Evolutionary conservation across 176 grass and related monocot species (phyloP), one percentile per base, ranked within the genome.

Genomic region (Oryza meyeriana): DNA sequence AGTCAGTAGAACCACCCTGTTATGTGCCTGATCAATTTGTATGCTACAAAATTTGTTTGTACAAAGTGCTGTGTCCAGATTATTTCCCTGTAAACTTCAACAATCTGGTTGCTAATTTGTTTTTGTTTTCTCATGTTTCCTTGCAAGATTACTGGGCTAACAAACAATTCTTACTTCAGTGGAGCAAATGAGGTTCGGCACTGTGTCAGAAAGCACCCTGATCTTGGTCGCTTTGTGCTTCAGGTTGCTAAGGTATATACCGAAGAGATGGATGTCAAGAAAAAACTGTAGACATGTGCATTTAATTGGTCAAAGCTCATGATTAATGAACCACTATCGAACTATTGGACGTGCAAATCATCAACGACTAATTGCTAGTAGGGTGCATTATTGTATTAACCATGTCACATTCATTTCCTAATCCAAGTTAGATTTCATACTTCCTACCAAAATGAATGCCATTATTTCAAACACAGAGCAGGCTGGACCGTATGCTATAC

Each of bases 401-500:
- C 63, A 55, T 39, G 26, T 75, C 29, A 71, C 28, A 65, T 71
- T 12, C 33, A 71, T 85, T 85, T 75, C 40, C 26, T 76, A 59
- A 72, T 20, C 44, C 7, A 45, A 77, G 5, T 62, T 52, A 24
- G 26, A 20, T 52, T 36, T 79, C 52, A 52, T 84, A 69, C 31
- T 76, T 84, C 32, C 75, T 33, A 28, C 77, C 3, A 10, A 84
- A 78, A 87, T 44, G 39, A 45, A 69, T 79, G 25, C n/a, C 13
- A 22, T 81, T 34, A 18, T 84, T 81, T 80, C 3, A 73, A 85
- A 81, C 79, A 84, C 90, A 99, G 97, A 84, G 73, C 80, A 95
- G 97, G 80, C 77, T 99, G 83, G 91, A 99, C 69, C 72, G 79
- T 52, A 99, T 99, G 97, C 74, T 99, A 1, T 99, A 99, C 35